phyloP scores from a whole-genome alignment of 441 rosid species.

The Corymbia citriodora region DNA sequence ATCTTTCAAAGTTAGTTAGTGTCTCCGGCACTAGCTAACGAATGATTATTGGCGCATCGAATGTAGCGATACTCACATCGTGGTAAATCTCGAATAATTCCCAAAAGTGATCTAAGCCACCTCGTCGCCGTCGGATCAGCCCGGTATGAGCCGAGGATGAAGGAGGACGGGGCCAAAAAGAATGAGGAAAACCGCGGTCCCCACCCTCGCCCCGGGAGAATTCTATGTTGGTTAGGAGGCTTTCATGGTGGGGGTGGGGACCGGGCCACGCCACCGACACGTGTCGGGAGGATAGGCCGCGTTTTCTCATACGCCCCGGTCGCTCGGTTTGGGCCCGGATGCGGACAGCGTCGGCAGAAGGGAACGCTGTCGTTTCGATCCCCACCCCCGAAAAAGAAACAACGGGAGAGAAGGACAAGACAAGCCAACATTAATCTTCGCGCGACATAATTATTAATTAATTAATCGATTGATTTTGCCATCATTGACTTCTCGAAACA shows the following conservation, averaged over 20 bases:
- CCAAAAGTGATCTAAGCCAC: not conserved
- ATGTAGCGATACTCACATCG: accelerated
- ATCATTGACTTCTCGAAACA: not conserved
- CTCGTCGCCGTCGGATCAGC: too few relatives aligned
- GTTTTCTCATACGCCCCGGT: slow-evolving; percentile 1
- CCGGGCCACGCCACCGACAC: slow-evolving; percentile 5
- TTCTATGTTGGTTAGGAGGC: not conserved
- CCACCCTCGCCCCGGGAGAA: not conserved
- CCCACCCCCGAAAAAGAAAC: too few relatives aligned
- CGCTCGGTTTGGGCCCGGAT: not conserved
- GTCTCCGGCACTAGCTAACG: accelerated
- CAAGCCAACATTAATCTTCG: not conserved
- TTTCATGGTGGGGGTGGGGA: not conserved
- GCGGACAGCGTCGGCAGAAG: slow-evolving; percentile 48
- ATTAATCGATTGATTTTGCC: not conserved
- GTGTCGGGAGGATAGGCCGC: slow-evolving; percentile 10
- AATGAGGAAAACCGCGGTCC: not conserved
- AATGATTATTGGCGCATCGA: accelerated
- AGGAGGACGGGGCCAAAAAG: not conserved
- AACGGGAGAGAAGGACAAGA: not conserved
- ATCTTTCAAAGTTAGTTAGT: accelerated
- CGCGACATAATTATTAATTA: not conserved
- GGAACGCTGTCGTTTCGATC: not conserved
- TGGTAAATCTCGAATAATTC: not conserved
- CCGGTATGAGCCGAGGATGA: not conserved